Percentiles rank a stretch among this genome's conserved stretches.
Evolutionary conservation across 164 flowering plant genomes (phyloP).

Genomic region (Malania oleifera): DNA sequence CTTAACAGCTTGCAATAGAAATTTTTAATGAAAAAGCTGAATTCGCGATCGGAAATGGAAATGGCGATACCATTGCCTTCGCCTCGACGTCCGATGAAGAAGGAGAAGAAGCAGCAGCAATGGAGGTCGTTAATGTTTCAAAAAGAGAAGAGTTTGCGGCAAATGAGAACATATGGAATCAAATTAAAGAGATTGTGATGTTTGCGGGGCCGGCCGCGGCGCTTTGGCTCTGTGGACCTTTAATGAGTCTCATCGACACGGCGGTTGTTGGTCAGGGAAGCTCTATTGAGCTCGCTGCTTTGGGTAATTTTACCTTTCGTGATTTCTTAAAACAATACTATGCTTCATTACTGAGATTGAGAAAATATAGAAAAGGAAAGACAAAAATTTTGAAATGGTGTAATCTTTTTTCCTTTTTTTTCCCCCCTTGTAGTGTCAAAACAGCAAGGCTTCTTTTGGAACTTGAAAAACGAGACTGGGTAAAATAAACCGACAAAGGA

Average conservation of each 20-base stretch:
- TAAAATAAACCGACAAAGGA: too few species aligned
- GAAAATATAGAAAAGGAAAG: neutral
- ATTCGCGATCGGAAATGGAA: neutral
- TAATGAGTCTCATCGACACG: constrained; percentile 95
- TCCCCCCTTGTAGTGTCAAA: too few species aligned
- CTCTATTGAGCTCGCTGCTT: constrained; percentile 89
- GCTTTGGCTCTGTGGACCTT: constrained; percentile 82
- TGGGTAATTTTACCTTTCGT: constrained; percentile 39
- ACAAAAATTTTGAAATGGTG: too few species aligned
- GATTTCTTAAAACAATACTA: neutral
- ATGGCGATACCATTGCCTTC: neutral
- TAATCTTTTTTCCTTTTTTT: too few species aligned
- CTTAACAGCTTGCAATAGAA: neutral
- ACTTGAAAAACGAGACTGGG: too few species aligned
- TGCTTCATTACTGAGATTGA: neutral
- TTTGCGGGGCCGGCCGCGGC: constrained; percentile 90
- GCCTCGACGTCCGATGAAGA: constrained; percentile 1
- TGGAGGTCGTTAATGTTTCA: constrained; percentile 13
- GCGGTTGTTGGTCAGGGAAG: constrained; percentile 91
- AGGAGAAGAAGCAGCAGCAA: neutral
- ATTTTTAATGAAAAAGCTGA: neutral
- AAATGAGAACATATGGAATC: constrained; percentile 54
- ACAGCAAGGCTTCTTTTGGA: too few species aligned
- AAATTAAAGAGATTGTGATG: constrained; percentile 64
- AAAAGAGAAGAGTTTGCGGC: constrained; percentile 28